Conservation (phyloP, 2,329 filamentous ascomycete species). For the Ploettnerulaceae sp. region DNA sequence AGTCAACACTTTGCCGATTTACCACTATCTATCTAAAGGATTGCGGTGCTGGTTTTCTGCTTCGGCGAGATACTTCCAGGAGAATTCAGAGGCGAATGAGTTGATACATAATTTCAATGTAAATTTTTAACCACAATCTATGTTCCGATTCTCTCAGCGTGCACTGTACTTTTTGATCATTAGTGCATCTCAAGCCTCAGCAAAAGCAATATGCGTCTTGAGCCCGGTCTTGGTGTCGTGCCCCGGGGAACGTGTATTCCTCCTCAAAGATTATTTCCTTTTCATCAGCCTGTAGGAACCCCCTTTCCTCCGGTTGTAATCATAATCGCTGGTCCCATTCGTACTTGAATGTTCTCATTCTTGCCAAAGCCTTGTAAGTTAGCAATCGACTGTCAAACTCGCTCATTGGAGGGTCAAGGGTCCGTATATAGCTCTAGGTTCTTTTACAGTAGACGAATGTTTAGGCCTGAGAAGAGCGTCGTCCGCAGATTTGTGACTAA, state of each 20-base stretch:
- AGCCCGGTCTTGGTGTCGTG: conserved; percentile 21
- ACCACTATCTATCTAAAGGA: conserved; percentile 24
- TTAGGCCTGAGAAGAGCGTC: conserved; percentile 51
- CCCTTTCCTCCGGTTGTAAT: conserved; percentile 58
- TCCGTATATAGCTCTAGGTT: conserved; percentile 53
- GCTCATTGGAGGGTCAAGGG: conserved; percentile 62
- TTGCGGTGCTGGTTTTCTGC: conserved; percentile 25
- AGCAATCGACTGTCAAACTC: conserved; percentile 64
- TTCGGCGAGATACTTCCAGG: conserved; percentile 19
- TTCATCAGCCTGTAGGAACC: conserved; percentile 48
- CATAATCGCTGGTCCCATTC: conserved; percentile 58
- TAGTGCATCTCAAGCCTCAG: conserved; percentile 5
- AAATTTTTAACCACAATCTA: not conserved
- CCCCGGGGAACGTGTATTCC: conserved; percentile 60
- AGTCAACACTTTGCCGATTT: conserved; percentile 29
- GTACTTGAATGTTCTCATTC: conserved; percentile 49
- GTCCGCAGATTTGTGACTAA: conserved; percentile 53
- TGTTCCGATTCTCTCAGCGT: not conserved
- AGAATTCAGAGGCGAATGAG: conserved; percentile 23
- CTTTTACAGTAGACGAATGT: conserved; percentile 44
- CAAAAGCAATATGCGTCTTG: conserved; percentile 25
- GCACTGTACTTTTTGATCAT: not conserved
- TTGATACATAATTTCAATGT: conserved; percentile 28
- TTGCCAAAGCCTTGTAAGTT: conserved; percentile 52
- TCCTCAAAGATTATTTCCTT: conserved; percentile 50